Conservation (phyloP, 2,329 filamentous ascomycete genomes). For the Neofusicoccum sp. region DNA sequence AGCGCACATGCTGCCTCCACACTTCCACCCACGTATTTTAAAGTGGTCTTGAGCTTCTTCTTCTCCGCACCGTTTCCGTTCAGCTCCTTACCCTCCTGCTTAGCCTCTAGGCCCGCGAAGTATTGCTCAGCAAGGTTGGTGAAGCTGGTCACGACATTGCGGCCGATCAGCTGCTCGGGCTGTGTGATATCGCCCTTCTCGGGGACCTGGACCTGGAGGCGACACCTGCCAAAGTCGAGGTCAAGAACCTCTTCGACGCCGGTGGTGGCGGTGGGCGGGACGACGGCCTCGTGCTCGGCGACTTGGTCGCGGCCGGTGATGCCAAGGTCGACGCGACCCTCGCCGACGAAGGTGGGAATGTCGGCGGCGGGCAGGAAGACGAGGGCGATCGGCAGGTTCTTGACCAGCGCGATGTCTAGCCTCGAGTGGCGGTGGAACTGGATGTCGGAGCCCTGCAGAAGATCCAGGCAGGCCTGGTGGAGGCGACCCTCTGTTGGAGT, state of each 20-base stretch:
- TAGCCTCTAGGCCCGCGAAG: conserved; percentile 73
- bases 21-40: conserved; percentile 92
- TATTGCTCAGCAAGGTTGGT: conserved; percentile 79
- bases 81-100: conserved; percentile 41
- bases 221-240: conserved; percentile 85
- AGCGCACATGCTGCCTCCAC: conserved; percentile 95
- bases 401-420: conserved; percentile 95
- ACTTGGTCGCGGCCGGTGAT: conserved; percentile 95
- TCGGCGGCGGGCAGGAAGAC: conserved; percentile 96
- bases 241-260: conserved; percentile 84
- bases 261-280: conserved; percentile 44
- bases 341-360: conserved; percentile 95
- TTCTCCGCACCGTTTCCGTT: conserved; percentile 29
- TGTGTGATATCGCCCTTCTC: conserved; percentile 71
- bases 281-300: conserved; percentile 76
- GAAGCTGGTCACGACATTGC: conserved; percentile 95
- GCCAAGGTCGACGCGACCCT: conserved; percentile 88
- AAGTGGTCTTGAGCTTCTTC: conserved; percentile 69
- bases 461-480: conserved; percentile 81
- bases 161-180: conserved; percentile 78
- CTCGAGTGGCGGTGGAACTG: conserved; percentile 94
- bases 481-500: conserved; percentile 76
- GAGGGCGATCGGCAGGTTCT: conserved; percentile 92
- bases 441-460: conserved; percentile 90
- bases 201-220: conserved; percentile 94